Evolutionary conservation across 148 eudicot species (phyloP).

Genomic region (Dysphania ambrosioides): DNA sequence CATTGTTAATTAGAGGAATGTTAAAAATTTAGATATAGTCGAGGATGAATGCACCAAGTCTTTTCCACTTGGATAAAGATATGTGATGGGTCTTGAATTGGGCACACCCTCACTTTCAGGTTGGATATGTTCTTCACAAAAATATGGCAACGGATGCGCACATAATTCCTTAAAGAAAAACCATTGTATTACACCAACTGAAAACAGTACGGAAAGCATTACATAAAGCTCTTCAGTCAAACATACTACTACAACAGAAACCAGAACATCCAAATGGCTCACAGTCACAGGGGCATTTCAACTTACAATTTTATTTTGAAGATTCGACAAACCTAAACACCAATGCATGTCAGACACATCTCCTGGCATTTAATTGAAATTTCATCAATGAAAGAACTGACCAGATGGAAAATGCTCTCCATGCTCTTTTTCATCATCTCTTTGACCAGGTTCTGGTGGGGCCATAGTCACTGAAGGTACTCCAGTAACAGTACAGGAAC

Average conservation of each 20-base stretch:
- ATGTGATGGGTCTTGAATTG: no score
- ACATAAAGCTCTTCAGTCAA: not conserved
- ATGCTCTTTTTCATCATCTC: not conserved
- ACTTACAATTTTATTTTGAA: not conserved
- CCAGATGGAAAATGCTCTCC: not conserved
- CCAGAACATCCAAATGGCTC: not conserved
- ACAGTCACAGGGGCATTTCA: not conserved
- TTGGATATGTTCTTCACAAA: no score
- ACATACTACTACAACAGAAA: not conserved
- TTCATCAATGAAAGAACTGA: not conserved
- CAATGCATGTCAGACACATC: no score
- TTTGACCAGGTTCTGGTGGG: not conserved
- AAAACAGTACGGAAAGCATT: not conserved
- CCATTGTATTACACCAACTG: not conserved
- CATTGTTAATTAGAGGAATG: no score
- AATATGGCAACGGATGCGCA: no score
- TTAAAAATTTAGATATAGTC: no score
- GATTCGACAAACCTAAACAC: not conserved
- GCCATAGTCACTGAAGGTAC: not conserved
- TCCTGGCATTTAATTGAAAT: not conserved
- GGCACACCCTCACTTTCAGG: no score
- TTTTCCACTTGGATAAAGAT: no score
- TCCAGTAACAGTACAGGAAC: not conserved
- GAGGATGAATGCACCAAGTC: no score
- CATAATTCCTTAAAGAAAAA: not conserved